These are phyloP conservation scores for Penicillium sp. DNA, from an alignment of 2,329 filamentous ascomycete genomes.

Conservation along the genomic window DNA sequence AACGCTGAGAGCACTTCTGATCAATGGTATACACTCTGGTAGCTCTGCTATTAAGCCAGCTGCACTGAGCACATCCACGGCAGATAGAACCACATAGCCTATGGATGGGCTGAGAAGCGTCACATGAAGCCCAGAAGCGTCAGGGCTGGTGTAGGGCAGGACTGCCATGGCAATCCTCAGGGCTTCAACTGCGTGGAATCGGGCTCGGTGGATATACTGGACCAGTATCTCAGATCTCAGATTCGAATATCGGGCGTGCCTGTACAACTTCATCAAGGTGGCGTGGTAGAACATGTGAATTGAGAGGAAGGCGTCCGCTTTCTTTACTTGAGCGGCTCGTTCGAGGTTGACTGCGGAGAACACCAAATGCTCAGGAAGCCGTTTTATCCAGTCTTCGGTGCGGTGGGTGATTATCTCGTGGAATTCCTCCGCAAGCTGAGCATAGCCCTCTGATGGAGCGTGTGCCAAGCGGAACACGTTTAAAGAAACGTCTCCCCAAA, in stretches of 20 bases:
- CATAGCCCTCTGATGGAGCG: slow-evolving; percentile 45
- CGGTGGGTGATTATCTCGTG: slow-evolving; percentile 53
- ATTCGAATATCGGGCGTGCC: slow-evolving; percentile 53
- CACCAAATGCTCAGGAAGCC: slow-evolving; percentile 56
- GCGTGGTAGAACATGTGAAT: slow-evolving; percentile 68
- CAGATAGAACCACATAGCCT: slow-evolving; percentile 62
- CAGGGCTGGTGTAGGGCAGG: slow-evolving; percentile 22
- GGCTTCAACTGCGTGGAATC: slow-evolving; percentile 54
- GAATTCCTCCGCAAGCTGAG: slow-evolving; percentile 50
- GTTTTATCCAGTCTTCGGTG: slow-evolving; percentile 59
- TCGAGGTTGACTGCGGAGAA: slow-evolving; percentile 61
- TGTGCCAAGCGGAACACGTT: slow-evolving; percentile 57
- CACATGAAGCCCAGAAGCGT: slow-evolving; percentile 28
- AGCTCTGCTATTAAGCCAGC: slow-evolving; percentile 56
- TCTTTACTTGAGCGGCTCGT: slow-evolving; percentile 53
- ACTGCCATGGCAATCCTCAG: slow-evolving; percentile 45
- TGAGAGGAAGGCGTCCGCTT: slow-evolving; percentile 60
- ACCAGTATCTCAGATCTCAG: slow-evolving; percentile 44
- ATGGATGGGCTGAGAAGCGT: slow-evolving; percentile 60
- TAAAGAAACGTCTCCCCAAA: slow-evolving; percentile 66
- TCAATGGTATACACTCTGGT: slow-evolving; percentile 53
- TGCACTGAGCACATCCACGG: slow-evolving; percentile 66
- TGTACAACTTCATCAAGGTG: slow-evolving; percentile 63
- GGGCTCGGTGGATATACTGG: slow-evolving; percentile 51
- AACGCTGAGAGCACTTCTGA: slow-evolving; percentile 54